Percentiles rank a stretch among this genome's conserved stretches.
phyloP scores from a whole-genome alignment of 1,284 basidiomycete genomes.

The Peniophora sp. region DNA sequence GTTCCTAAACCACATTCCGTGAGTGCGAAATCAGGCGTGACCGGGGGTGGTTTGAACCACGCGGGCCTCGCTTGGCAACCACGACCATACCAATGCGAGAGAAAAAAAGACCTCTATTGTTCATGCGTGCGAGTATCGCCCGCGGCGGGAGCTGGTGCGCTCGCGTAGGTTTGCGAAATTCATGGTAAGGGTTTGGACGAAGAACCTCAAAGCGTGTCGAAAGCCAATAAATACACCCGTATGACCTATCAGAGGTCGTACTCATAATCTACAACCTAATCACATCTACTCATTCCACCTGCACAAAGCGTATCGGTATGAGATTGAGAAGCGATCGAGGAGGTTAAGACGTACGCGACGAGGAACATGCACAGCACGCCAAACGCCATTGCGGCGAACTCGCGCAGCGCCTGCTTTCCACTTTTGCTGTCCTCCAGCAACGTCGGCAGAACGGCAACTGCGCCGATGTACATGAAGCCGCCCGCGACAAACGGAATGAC shows the following conservation, averaged over 20 bases:
- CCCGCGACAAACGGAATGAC: conserved; percentile 89
- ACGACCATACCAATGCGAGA: too few relatives aligned
- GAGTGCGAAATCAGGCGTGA: too few relatives aligned
- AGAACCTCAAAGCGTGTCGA: neutral
- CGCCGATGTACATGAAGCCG: conserved; percentile 89
- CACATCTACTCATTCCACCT: conserved; percentile 80
- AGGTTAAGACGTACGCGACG: conserved; percentile 62
- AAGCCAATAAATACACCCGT: neutral
- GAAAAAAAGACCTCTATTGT: too few relatives aligned
- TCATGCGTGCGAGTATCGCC: too few relatives aligned
- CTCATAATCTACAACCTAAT: neutral
- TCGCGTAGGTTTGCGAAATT: too few relatives aligned
- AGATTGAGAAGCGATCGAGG: conserved; percentile 7
- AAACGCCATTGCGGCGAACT: conserved; percentile 87
- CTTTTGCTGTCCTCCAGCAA: conserved; percentile 81
- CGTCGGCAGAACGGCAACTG: conserved; percentile 85
- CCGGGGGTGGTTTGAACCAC: too few relatives aligned
- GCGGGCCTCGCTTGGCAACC: too few relatives aligned
- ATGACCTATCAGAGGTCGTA: neutral
- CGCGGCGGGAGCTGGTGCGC: too few relatives aligned
- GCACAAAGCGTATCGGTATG: conserved; percentile 13
- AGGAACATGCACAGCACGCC: conserved; percentile 84
- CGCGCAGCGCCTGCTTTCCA: conserved; percentile 76
- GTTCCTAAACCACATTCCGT: too few relatives aligned
- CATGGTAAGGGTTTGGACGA: too few relatives aligned